phyloP scores from a whole-genome alignment of 371 early-diverging fungal species.

The Polyrhizophydium stewartii region DNA sequence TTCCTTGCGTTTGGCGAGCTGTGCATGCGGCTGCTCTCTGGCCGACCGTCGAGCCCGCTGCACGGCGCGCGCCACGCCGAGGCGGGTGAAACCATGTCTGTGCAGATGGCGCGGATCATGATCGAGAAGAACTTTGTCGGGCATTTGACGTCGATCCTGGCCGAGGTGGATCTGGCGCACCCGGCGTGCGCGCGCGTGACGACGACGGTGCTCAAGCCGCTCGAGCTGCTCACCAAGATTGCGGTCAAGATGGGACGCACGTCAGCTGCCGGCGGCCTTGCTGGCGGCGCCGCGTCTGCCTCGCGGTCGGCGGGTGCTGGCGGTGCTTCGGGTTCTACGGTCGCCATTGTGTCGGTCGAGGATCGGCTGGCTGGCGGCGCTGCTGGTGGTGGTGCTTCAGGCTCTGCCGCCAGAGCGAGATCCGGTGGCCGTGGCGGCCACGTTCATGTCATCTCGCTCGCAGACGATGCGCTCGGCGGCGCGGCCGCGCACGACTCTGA shows the following conservation, averaged over 20 bases:
- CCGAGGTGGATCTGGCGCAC: constrained; percentile 86
- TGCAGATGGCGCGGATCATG: constrained; percentile 75
- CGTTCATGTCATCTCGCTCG: not conserved
- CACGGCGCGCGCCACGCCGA: not conserved
- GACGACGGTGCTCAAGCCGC: constrained; percentile 72
- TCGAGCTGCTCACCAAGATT: constrained; percentile 81
- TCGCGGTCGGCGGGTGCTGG: not conserved
- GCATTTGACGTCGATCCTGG: constrained; percentile 69
- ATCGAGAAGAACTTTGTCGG: constrained; percentile 85
- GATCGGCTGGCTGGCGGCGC: not conserved
- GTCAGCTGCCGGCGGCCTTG: not conserved
- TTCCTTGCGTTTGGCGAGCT: constrained; percentile 69
- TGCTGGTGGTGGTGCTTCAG: not conserved
- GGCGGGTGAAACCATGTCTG: constrained; percentile 12
- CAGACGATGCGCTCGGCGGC: not conserved
- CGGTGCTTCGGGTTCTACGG: not conserved
- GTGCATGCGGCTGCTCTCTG: constrained; percentile 63
- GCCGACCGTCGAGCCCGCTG: constrained; percentile 25
- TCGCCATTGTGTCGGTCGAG: not conserved
- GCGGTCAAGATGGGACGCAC: constrained; percentile 65
- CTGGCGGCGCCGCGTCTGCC: not conserved
- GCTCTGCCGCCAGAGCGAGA: not conserved
- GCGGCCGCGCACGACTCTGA: not conserved
- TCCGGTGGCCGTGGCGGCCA: not conserved
- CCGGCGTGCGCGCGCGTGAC: constrained; percentile 73